phyloP scores from a whole-genome alignment of 2,329 filamentous ascomycete species.

The Macrophomina phaseolina region DNA sequence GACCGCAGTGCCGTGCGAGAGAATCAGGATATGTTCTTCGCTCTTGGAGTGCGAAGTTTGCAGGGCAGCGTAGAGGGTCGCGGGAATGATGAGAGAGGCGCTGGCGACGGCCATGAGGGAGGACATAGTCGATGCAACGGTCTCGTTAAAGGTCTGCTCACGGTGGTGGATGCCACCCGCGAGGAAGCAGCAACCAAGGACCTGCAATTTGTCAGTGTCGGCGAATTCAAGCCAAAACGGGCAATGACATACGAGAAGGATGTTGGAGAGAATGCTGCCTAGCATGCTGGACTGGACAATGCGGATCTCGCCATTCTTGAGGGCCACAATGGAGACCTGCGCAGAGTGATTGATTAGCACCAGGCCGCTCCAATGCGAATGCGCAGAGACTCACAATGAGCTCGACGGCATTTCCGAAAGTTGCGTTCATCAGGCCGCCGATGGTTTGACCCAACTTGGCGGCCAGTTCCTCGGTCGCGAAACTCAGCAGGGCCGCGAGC shows the following conservation, averaged over 20 bases:
- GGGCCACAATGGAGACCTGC: constrained; percentile 89
- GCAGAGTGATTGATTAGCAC: constrained; percentile 27
- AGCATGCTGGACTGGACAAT: constrained; percentile 99
- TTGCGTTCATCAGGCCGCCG: constrained; percentile 76
- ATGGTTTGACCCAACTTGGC: constrained; percentile 74
- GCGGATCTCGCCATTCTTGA: constrained; percentile 83
- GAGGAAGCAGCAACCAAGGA: constrained; percentile 61
- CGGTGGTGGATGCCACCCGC: constrained; percentile 52
- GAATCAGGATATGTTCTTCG: constrained; percentile 54
- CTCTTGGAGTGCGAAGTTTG: constrained; percentile 43
- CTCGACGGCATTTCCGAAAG: constrained; percentile 81
- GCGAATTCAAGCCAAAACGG: constrained; percentile 70
- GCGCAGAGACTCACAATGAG: constrained; percentile 64
- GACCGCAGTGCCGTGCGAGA: constrained; percentile 60
- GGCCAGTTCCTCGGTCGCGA: constrained; percentile 79
- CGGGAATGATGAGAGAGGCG: constrained; percentile 60
- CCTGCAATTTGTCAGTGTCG: constrained; percentile 55
- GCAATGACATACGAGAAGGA: constrained; percentile 67
- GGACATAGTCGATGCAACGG: constrained; percentile 78
- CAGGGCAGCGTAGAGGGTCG: constrained; percentile 58
- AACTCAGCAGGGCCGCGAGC: constrained; percentile 74
- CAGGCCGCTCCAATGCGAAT: not conserved
- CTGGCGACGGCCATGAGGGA: constrained; percentile 63
- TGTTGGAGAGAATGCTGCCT: constrained; percentile 92
- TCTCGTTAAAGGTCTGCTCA: constrained; percentile 68